These are phyloP conservation scores for Larix sibirica DNA, from an alignment of 83 land plant genomes.

Conservation along the genomic window DNA sequence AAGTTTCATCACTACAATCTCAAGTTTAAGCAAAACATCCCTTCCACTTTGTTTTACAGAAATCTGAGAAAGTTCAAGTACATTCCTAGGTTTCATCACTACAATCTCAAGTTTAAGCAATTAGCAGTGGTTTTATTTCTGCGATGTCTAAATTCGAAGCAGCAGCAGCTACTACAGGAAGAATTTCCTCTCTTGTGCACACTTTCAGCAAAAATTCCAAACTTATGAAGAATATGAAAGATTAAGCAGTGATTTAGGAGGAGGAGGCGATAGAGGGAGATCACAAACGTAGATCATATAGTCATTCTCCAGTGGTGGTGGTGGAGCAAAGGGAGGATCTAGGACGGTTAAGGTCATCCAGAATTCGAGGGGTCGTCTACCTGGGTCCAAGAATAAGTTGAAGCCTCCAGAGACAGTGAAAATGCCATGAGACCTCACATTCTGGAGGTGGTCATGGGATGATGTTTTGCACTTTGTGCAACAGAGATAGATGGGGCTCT, in stretches of 20 bases:
- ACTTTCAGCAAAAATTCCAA: too few species aligned
- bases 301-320: background rate
- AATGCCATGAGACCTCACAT: background rate
- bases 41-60: too few species aligned
- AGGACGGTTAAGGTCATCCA: conserved; percentile 39
- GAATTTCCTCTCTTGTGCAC: too few species aligned
- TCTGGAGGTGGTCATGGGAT: background rate
- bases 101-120: too few species aligned
- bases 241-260: conserved; percentile 13
- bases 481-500: background rate
- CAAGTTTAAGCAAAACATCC: too few species aligned
- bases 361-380: conserved; percentile 2
- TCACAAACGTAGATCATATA: background rate
- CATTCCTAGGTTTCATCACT: too few species aligned
- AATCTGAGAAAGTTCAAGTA: too few species aligned
- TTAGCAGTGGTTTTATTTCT: too few species aligned
- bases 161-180: too few species aligned
- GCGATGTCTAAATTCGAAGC: too few species aligned
- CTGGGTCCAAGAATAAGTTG: background rate
- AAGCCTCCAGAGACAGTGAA: background rate
- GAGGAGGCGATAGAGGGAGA: background rate
- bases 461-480: background rate
- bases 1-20: too few species aligned
- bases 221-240: too few species aligned
- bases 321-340: conserved; percentile 26